Evolutionary conservation across 805 yeast genomes (phyloP).

Genomic region (Debaryomyces maramus): DNA sequence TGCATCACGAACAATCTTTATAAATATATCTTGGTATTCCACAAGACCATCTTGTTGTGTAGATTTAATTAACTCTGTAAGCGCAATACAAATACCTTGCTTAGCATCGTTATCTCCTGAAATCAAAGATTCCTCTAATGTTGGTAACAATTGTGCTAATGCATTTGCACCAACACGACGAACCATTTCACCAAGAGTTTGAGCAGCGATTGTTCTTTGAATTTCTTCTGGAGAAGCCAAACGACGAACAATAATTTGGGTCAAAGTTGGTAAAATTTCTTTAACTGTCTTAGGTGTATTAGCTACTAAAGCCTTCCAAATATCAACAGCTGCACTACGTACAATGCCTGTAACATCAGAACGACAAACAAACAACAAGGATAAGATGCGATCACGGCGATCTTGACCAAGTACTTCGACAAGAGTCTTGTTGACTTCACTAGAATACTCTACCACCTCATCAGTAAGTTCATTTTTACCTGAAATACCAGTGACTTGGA

Average conservation of each 20-base stretch:
- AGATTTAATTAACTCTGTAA: slow-evolving; percentile 79
- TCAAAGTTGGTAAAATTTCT: slow-evolving; percentile 84
- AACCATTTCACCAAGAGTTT: slow-evolving; percentile 90
- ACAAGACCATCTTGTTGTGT: slow-evolving; percentile 59
- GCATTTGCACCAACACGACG: slow-evolving; percentile 92
- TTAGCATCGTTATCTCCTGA: slow-evolving; percentile 75
- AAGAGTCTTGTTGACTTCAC: slow-evolving; percentile 61
- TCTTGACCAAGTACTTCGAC: slow-evolving; percentile 80
- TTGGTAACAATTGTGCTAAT: slow-evolving; percentile 79
- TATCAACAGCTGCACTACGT: slow-evolving; percentile 84
- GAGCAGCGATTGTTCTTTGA: slow-evolving; percentile 86
- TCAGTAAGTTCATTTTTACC: slow-evolving; percentile 71
- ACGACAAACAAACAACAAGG: slow-evolving; percentile 90
- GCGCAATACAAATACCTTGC: slow-evolving; percentile 95
- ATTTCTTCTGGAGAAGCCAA: slow-evolving; percentile 79
- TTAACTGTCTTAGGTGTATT: slow-evolving; percentile 94
- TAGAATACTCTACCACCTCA: slow-evolving; percentile 46
- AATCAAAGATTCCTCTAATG: slow-evolving; percentile 64
- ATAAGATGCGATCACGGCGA: slow-evolving; percentile 81
- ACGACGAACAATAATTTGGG: slow-evolving; percentile 74
- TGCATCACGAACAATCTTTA: slow-evolving; percentile 74
- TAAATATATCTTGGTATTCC: slow-evolving; percentile 66
- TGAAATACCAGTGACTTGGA: slow-evolving; percentile 89
- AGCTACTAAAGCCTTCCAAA: slow-evolving; percentile 95
- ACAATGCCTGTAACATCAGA: slow-evolving; percentile 88